phyloP scores from a whole-genome alignment of 2,329 filamentous ascomycete genomes.

The Talaromyces sp. region DNA sequence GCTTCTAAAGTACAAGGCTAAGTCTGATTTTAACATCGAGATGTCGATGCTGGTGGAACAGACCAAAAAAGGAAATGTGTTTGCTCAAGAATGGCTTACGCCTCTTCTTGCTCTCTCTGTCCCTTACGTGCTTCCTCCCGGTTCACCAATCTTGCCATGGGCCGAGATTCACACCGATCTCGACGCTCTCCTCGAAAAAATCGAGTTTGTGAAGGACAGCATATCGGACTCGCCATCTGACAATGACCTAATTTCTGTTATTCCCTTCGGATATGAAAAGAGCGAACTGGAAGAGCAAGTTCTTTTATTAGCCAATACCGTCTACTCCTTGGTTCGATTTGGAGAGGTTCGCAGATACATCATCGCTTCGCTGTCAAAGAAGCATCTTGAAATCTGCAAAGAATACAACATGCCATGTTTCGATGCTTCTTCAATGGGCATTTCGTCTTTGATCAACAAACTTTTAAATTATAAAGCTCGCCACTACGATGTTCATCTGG shows the following conservation, averaged over 20 bases:
- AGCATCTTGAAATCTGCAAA: not conserved
- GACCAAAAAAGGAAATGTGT: not conserved
- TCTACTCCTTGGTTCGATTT: not conserved
- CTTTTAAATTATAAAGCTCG: not conserved
- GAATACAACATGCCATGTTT: not conserved
- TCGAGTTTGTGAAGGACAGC: not conserved
- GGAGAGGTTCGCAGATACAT: not conserved
- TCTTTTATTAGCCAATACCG: not conserved
- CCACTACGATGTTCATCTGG: not conserved
- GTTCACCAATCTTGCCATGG: not conserved
- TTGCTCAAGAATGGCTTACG: not conserved
- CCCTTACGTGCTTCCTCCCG: not conserved
- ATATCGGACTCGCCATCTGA: not conserved
- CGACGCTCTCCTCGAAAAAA: not conserved
- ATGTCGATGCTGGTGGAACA: not conserved
- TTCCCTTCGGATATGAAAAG: not conserved
- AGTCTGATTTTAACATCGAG: not conserved
- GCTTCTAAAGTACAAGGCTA: not conserved
- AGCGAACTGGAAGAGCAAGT: not conserved
- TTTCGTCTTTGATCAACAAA: not conserved
- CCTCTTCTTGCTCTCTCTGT: constrained; percentile 1
- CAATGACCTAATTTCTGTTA: not conserved
- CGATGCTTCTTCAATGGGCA: not conserved
- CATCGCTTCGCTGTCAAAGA: not conserved
- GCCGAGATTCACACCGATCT: not conserved